Conservation (phyloP, 306 rosid genomes). For the Sindora glabra region DNA sequence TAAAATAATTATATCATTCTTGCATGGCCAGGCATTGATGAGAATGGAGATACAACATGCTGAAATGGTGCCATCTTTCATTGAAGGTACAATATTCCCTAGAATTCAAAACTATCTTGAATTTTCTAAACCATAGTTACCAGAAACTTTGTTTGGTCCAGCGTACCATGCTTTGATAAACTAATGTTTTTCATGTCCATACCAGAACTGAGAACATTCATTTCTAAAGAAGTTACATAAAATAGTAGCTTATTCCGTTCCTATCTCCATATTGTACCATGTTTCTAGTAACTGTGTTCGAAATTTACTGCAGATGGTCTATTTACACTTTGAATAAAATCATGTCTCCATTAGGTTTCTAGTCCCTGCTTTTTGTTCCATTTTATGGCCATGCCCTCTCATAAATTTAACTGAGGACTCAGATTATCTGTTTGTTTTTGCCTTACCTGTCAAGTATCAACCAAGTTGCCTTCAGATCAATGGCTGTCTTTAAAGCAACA, state of each 20-base stretch:
- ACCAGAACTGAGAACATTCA: no score
- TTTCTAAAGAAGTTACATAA: no score
- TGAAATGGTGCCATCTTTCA: no score
- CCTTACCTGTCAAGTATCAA: slow-evolving; percentile 72
- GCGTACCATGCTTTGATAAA: no score
- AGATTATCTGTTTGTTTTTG: slow-evolving; percentile 1
- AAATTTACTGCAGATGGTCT: not conserved
- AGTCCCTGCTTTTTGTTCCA: not conserved
- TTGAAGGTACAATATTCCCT: no score
- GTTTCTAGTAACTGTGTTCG: no score
- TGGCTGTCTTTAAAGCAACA: slow-evolving; percentile 41
- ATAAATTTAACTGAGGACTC: not conserved
- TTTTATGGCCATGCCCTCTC: not conserved
- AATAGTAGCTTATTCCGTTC: no score
- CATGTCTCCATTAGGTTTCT: not conserved
- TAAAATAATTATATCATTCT: not conserved
- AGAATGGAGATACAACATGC: not conserved
- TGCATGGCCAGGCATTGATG: not conserved
- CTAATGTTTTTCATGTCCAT: no score
- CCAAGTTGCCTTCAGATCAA: slow-evolving; percentile 53
- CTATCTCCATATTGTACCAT: no score
- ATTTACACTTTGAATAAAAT: not conserved
- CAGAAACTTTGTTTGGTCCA: no score
- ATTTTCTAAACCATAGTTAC: no score
- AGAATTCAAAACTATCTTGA: not conserved